Conservation (phyloP, 225 moss, liverwort and hornwort genomes). For the Bryum argenteum region DNA sequence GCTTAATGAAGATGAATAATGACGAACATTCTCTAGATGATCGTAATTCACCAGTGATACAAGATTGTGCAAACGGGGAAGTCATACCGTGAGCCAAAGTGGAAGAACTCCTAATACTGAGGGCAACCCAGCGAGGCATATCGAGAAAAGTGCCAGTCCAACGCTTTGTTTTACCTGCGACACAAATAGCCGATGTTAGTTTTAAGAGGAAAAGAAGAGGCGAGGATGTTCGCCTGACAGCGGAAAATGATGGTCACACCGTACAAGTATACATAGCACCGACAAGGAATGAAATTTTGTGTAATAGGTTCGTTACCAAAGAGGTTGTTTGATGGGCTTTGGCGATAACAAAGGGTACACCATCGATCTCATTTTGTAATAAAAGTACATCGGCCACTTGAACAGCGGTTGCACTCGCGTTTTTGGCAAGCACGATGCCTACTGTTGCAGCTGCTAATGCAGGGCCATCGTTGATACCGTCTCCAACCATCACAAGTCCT, state of each 20-base stretch:
- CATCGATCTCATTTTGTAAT: conserved; percentile 88
- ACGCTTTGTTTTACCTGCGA: conserved; percentile 98
- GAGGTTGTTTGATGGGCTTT: conserved; percentile 95
- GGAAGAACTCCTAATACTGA: conserved; percentile 90
- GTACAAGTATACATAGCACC: not conserved
- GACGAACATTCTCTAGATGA: not conserved
- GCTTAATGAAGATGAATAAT: not conserved
- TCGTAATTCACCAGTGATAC: not conserved
- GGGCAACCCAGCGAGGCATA: conserved; percentile 81
- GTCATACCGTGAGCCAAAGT: conserved; percentile 91
- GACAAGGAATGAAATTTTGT: not conserved
- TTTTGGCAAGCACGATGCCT: conserved; percentile 91
- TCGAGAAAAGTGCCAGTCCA: conserved; percentile 83
- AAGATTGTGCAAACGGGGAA: conserved; percentile 11
- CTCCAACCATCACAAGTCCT: conserved; percentile 97
- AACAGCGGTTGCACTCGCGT: conserved; percentile 98
- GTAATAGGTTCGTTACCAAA: conserved; percentile 45
- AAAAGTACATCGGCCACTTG: conserved; percentile 97
- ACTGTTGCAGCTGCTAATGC: conserved; percentile 98
- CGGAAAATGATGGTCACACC: conserved; percentile 3
- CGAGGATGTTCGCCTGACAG: not conserved
- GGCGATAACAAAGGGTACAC: conserved; percentile 87
- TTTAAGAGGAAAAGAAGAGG: not conserved
- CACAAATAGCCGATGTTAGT: conserved; percentile 11
- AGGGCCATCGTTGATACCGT: conserved; percentile 97